A percentile compares a stretch with the other conserved stretches of the same genome.
These are phyloP conservation scores for Candolleomyces eurysporus DNA, from an alignment of 768 basidiomycete genomes.

Conservation along the genomic window DNA sequence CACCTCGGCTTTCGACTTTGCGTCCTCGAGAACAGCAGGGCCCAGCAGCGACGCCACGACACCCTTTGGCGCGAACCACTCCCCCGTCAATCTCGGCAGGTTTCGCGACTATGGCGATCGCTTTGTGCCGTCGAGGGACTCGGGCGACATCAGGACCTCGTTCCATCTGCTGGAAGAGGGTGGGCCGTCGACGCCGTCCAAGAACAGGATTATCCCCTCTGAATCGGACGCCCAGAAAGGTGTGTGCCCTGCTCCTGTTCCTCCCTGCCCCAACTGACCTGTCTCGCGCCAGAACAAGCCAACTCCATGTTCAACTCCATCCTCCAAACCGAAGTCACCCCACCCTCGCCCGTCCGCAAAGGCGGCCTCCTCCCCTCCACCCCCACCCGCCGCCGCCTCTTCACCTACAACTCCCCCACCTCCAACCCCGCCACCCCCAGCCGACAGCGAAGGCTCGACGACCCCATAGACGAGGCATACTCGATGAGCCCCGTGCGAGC, in stretches of 20 bases:
- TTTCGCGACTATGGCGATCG: constrained; percentile 54
- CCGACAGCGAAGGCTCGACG: constrained; percentile 56
- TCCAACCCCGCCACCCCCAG: constrained; percentile 59
- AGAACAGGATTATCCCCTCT: constrained; percentile 60
- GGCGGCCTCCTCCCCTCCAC: constrained; percentile 44
- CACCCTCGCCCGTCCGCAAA: constrained; percentile 64
- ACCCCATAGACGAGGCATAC: constrained; percentile 85
- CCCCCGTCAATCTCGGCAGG: background rate
- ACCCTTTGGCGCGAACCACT: constrained; percentile 29
- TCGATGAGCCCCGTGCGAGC: constrained; percentile 87
- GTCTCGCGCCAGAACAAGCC: constrained; percentile 62
- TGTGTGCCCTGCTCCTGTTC: constrained; percentile 21
- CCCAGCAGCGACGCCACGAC: constrained; percentile 50
- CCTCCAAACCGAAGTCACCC: constrained; percentile 75
- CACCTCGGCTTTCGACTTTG: too few species aligned
- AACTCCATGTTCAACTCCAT: constrained; percentile 79
- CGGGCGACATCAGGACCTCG: constrained; percentile 61
- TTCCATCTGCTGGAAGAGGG: constrained; percentile 64
- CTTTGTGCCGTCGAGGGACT: constrained; percentile 67
- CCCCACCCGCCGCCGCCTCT: constrained; percentile 60
- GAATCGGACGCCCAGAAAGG: constrained; percentile 80
- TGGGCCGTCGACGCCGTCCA: constrained; percentile 56
- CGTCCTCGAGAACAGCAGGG: constrained; percentile 34
- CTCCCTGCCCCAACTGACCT: background rate
- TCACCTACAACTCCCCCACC: constrained; percentile 67